Conservation (phyloP, 2,329 filamentous ascomycete species). For the Epichloe bromicola region DNA sequence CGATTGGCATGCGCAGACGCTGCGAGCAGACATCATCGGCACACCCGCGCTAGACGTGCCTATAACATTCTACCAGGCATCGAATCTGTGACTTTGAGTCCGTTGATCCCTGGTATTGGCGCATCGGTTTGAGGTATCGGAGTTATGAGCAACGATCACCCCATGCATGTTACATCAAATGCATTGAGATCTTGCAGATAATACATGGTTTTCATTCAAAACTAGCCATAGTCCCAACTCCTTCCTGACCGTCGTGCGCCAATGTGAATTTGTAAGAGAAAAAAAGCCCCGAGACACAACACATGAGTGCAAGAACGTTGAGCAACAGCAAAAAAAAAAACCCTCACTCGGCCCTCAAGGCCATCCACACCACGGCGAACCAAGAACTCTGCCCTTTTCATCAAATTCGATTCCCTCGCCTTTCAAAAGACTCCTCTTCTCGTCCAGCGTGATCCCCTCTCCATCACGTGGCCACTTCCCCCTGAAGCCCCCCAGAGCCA, state of each 20-base stretch:
- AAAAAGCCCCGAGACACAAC: not conserved
- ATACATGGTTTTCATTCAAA: too few relatives aligned
- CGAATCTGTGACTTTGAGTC: not conserved
- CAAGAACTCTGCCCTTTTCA: conserved; percentile 43
- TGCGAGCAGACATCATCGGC: conserved; percentile 29
- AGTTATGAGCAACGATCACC: too few relatives aligned
- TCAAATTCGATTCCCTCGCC: conserved; percentile 54
- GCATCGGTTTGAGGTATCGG: too few relatives aligned
- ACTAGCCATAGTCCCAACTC: too few relatives aligned
- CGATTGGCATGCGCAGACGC: conserved; percentile 27
- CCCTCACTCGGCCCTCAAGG: conserved; percentile 8
- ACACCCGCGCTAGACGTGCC: conserved; percentile 26
- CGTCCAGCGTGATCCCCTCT: conserved; percentile 47
- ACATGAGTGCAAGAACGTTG: not conserved
- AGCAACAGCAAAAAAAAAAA: not conserved
- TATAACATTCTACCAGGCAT: conserved; percentile 21
- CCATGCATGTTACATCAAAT: too few relatives aligned
- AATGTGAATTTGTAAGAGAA: not conserved
- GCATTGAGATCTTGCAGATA: too few relatives aligned
- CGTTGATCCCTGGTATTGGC: too few relatives aligned
- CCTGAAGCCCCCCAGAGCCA: conserved; percentile 62
- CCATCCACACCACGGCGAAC: conserved; percentile 38
- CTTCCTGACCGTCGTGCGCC: too few relatives aligned
- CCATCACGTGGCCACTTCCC: conserved; percentile 51
- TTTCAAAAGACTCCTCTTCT: conserved; percentile 49